Conservation (phyloP, 2,329 filamentous ascomycete genomes). For the Aureobasidium sp. region DNA sequence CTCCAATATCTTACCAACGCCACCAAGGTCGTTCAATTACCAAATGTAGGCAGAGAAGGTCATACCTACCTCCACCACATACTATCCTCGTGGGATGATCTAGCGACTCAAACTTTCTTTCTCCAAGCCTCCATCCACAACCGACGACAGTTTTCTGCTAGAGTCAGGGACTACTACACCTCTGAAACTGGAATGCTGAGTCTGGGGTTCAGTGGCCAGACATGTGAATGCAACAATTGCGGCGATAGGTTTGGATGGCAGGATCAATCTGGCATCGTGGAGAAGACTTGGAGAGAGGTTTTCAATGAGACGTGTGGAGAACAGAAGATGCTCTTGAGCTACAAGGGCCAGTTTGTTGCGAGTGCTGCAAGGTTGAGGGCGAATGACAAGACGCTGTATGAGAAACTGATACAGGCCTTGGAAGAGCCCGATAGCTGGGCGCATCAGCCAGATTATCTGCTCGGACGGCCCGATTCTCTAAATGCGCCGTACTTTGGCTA, state of each 20-base stretch:
- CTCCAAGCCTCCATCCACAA: conserved; percentile 41
- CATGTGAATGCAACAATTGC: conserved; percentile 37
- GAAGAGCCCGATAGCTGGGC: not conserved
- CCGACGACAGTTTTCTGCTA: conserved; percentile 30
- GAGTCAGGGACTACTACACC: conserved; percentile 35
- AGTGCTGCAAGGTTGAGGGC: conserved; percentile 35
- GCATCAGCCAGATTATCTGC: not conserved
- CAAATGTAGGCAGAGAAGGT: conserved; percentile 40
- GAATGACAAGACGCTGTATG: not conserved
- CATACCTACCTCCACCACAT: conserved; percentile 45
- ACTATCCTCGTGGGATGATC: conserved; percentile 34
- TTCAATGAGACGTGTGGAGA: conserved; percentile 13
- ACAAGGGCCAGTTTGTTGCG: conserved; percentile 44
- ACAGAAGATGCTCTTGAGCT: conserved; percentile 32
- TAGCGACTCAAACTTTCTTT: conserved; percentile 43
- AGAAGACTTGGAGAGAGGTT: conserved; percentile 19
- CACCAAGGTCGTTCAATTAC: conserved; percentile 24
- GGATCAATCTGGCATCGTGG: conserved; percentile 29
- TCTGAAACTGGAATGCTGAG: conserved; percentile 41
- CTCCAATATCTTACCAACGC: conserved; percentile 24
- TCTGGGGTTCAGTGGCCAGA: conserved; percentile 34
- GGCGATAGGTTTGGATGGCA: conserved; percentile 35
- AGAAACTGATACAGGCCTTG: not conserved
- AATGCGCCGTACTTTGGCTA: not conserved
- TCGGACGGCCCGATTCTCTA: not conserved